A percentile compares a stretch with the other conserved stretches of the same genome.
These are phyloP conservation scores for Pachysolen tannophilus DNA, from an alignment of 805 yeast genomes.

Conservation along the genomic window DNA sequence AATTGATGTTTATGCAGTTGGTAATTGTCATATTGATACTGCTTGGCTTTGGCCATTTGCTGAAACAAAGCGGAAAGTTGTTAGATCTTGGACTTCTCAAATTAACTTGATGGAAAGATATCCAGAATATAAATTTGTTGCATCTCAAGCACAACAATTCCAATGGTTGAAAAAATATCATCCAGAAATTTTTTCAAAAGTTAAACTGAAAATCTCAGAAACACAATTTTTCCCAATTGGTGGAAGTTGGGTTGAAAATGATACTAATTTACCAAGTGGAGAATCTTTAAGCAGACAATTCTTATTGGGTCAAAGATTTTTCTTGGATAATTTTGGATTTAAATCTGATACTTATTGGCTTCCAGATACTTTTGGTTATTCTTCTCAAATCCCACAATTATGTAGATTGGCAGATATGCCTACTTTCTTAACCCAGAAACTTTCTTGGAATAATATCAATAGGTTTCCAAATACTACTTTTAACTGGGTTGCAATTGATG, in stretches of 20 bases:
- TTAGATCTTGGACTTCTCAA: slow-evolving; percentile 94
- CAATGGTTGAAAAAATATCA: slow-evolving; percentile 86
- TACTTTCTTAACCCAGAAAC: slow-evolving; percentile 83
- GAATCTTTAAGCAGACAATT: slow-evolving; percentile 88
- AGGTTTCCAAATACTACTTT: slow-evolving; percentile 84
- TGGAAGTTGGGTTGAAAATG: slow-evolving; percentile 98
- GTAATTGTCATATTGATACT: slow-evolving; percentile 95
- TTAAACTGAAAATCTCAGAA: slow-evolving; percentile 57
- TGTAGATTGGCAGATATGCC: slow-evolving; percentile 83
- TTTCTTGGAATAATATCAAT: slow-evolving; percentile 95
- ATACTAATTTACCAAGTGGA: slow-evolving; percentile 92
- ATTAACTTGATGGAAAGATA: slow-evolving; percentile 74
- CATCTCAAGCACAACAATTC: slow-evolving; percentile 94
- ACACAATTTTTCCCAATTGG: slow-evolving; percentile 87
- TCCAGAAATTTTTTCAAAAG: slow-evolving; percentile 63
- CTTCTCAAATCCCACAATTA: slow-evolving; percentile 90
- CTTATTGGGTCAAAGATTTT: slow-evolving; percentile 82
- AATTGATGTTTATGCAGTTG: slow-evolving; percentile 73
- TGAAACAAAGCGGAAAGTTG: slow-evolving; percentile 87
- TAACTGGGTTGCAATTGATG: slow-evolving; percentile 94
- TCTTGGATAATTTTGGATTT: slow-evolving; percentile 68
- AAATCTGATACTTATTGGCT: slow-evolving; percentile 82
- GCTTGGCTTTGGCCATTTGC: slow-evolving; percentile 99
- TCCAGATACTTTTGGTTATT: slow-evolving; percentile 96
- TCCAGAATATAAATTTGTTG: slow-evolving; percentile 91